phyloP scores from a whole-genome alignment of 345 rosid species.

The Moringa oleifera region DNA sequence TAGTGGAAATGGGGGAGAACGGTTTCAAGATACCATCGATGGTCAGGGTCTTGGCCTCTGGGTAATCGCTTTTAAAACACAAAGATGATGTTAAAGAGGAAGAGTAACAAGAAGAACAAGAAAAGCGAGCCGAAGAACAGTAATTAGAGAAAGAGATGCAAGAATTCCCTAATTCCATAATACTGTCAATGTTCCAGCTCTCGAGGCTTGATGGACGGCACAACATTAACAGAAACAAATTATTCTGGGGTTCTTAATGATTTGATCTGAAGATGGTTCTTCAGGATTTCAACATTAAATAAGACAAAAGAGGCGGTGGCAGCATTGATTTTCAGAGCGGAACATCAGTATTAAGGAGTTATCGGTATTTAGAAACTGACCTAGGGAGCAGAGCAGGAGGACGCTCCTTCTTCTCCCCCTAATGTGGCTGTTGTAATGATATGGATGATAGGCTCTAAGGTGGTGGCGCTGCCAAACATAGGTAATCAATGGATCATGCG shows the following conservation, averaged over 20 bases:
- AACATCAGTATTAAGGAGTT: too few species aligned
- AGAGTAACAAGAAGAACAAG: constrained; percentile 2
- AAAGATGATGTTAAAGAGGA: constrained; percentile 11
- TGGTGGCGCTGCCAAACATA: too few species aligned
- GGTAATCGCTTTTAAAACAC: constrained; percentile 31
- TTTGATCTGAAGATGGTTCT: too few species aligned
- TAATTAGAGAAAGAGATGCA: constrained; percentile 23
- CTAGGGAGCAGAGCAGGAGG: too few species aligned
- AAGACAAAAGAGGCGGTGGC: too few species aligned
- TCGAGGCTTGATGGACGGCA: neutral
- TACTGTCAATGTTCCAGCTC: constrained; percentile 1
- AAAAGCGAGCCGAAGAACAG: constrained; percentile 15
- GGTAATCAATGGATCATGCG: too few species aligned
- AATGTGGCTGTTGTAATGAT: too few species aligned
- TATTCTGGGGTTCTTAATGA: neutral
- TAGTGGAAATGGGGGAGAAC: constrained; percentile 8
- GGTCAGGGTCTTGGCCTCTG: constrained; percentile 28
- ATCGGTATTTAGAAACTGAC: too few species aligned
- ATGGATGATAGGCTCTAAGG: too few species aligned
- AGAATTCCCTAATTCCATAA: constrained; percentile 51
- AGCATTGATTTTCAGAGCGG: too few species aligned
- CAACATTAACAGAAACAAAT: neutral
- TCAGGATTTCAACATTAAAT: too few species aligned
- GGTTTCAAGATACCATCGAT: constrained; percentile 18
- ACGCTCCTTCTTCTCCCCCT: too few species aligned